phyloP scores from a whole-genome alignment of 441 rosid genomes.

The Melianthus villosus region DNA sequence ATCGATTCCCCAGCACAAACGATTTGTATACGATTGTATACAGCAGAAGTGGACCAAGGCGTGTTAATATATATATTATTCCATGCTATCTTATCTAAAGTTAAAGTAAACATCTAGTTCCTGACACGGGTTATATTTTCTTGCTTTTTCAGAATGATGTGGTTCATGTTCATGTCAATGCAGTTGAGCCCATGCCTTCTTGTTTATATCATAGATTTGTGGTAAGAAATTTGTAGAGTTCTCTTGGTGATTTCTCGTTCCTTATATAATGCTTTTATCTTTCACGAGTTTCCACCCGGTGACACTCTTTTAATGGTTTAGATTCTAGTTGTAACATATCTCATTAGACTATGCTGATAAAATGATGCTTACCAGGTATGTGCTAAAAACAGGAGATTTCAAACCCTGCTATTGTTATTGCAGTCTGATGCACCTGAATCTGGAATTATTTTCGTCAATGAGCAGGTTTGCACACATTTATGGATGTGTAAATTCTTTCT shows the following conservation, averaged over 20 bases:
- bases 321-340: no score
- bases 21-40: slow-evolving; percentile 63
- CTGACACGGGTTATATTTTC: slow-evolving; percentile 1
- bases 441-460: slow-evolving; percentile 60
- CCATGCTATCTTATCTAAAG: slow-evolving; percentile 1
- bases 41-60: slow-evolving; percentile 95
- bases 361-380: slow-evolving; percentile 33
- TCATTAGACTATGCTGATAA: slow-evolving; percentile 6
- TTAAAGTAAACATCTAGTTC: slow-evolving; percentile 5
- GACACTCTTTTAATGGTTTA: no score
- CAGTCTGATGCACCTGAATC: slow-evolving; percentile 48
- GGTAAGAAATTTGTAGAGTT: slow-evolving; percentile 29
- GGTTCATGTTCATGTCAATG: slow-evolving; percentile 56
- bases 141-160: slow-evolving; percentile 37
- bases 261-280: no score
- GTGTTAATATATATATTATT: slow-evolving; percentile 7
- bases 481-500: no score
- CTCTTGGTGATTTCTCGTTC: no score
- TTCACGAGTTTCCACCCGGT: no score
- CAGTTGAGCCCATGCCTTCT: slow-evolving; percentile 60
- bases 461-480: slow-evolving; percentile 43
- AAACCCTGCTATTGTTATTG: slow-evolving; percentile 37
- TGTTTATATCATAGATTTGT: slow-evolving; percentile 54
- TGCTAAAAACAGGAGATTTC: slow-evolving; percentile 30
- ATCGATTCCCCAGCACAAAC: slow-evolving; percentile 71